Evolutionary conservation across 2,329 filamentous ascomycete species (phyloP).

Genomic region (Blastomyces silverae): DNA sequence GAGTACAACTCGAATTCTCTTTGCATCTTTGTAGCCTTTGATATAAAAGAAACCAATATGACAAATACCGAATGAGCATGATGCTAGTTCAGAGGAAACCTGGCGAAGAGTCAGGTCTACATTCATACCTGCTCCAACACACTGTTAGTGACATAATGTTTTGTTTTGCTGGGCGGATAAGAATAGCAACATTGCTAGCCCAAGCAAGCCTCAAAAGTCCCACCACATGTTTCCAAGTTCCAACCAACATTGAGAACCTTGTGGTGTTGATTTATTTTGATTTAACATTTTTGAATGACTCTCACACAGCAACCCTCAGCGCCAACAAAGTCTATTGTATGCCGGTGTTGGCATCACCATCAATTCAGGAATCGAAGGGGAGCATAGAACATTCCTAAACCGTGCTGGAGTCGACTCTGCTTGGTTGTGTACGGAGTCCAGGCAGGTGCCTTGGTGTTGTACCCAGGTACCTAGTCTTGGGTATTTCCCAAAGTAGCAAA

Average conservation of each 20-base stretch:
- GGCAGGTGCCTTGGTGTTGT: too few species aligned
- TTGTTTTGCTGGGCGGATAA: background rate
- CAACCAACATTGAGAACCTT: background rate
- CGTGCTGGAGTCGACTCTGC: background rate
- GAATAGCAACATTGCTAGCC: background rate
- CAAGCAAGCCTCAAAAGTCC: background rate
- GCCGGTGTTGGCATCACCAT: too few species aligned
- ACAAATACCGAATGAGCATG: background rate
- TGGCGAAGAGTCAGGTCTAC: background rate
- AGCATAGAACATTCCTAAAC: too few species aligned
- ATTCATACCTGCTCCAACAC: too few species aligned
- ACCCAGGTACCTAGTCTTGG: too few species aligned
- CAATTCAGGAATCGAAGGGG: too few species aligned
- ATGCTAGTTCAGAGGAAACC: background rate
- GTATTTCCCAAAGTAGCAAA: background rate
- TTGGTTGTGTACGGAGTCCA: too few species aligned
- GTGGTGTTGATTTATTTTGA: background rate
- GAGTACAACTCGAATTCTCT: background rate
- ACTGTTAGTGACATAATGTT: too few species aligned
- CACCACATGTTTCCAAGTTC: background rate
- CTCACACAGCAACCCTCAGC: too few species aligned
- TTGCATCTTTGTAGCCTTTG: background rate
- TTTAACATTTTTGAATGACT: background rate
- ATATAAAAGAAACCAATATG: background rate
- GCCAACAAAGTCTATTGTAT: background rate